phyloP scores from a whole-genome alignment of 179 eudicot species.

The Dionaea muscipula region DNA sequence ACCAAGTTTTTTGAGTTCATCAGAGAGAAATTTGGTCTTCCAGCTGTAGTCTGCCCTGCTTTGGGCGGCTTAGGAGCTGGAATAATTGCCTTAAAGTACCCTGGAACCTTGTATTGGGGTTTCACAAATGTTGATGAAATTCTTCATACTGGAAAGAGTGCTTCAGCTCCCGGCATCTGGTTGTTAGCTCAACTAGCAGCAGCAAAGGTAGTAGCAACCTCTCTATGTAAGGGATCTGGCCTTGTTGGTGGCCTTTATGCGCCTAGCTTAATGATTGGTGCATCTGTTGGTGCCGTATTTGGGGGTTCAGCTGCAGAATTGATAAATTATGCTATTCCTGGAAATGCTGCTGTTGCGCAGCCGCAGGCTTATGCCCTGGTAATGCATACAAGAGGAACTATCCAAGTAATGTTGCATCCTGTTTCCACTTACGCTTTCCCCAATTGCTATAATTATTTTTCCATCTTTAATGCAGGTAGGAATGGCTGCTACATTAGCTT shows the following conservation, averaged over 20 bases:
- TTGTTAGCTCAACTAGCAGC: slow-evolving; percentile 81
- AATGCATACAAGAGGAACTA: slow-evolving; percentile 3
- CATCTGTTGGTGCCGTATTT: slow-evolving; percentile 98
- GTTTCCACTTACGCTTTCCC: not conserved
- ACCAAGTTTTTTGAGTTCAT: slow-evolving; percentile 54
- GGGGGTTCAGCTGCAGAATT: slow-evolving; percentile 82
- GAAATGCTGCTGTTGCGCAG: slow-evolving; percentile 82
- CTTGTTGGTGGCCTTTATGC: slow-evolving; percentile 97
- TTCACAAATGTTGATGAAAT: slow-evolving; percentile 96
- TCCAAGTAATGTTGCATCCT: not conserved
- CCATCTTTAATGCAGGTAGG: slow-evolving; percentile 58
- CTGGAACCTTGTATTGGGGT: slow-evolving; percentile 93
- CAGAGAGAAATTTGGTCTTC: slow-evolving; percentile 64
- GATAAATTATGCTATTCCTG: slow-evolving; percentile 78
- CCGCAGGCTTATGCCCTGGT: slow-evolving; percentile 98
- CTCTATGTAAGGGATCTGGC: slow-evolving; percentile 92
- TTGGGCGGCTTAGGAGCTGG: slow-evolving; percentile 96
- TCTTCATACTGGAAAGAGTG: slow-evolving; percentile 88
- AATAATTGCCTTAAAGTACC: slow-evolving; percentile 84
- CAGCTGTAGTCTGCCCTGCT: slow-evolving; percentile 84
- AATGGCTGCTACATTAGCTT: slow-evolving; percentile 97
- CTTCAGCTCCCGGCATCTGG: slow-evolving; percentile 97
- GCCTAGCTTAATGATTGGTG: slow-evolving; percentile 98
- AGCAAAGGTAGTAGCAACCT: slow-evolving; percentile 91
- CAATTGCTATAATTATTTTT: not conserved